phyloP scores from a whole-genome alignment of 768 basidiomycete genomes.

The Auriscalpium microsporum region DNA sequence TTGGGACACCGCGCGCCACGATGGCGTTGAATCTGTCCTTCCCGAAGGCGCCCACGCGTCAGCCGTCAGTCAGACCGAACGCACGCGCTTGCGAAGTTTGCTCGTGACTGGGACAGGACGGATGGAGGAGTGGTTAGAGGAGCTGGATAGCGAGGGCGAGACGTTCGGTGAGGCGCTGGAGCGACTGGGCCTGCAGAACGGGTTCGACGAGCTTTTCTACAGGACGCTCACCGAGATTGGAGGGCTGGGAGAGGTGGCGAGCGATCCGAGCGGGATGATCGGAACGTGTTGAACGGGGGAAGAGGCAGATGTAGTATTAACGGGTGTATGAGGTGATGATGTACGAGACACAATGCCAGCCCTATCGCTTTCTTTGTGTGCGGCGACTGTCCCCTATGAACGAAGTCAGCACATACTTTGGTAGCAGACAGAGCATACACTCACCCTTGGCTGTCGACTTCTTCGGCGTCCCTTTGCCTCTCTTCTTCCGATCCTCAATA shows the following conservation, averaged over 20 bases:
- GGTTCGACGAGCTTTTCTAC: constrained; percentile 56
- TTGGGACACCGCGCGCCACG: constrained; percentile 49
- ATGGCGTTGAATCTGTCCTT: constrained; percentile 33
- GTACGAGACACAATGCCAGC: not conserved
- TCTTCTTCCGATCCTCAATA: constrained; percentile 54
- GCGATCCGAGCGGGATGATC: not conserved
- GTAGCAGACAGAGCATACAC: constrained; percentile 17
- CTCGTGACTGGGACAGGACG: constrained; percentile 48
- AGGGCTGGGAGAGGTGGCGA: constrained; percentile 4
- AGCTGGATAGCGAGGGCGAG: constrained; percentile 17
- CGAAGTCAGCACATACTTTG: not conserved
- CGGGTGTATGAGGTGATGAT: not conserved
- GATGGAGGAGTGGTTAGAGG: constrained; percentile 63
- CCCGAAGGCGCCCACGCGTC: constrained; percentile 31
- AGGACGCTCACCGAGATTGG: constrained; percentile 56
- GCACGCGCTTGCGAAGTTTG: constrained; percentile 60
- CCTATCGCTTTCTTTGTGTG: constrained; percentile 33
- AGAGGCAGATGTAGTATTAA: too few species aligned
- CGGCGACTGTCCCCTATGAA: constrained; percentile 45
- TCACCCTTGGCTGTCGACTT: constrained; percentile 66
- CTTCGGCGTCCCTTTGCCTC: constrained; percentile 79
- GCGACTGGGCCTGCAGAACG: constrained; percentile 47
- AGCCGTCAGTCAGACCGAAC: constrained; percentile 60
- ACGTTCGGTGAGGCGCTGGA: constrained; percentile 32
- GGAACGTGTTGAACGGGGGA: not conserved